These are phyloP conservation scores for Wickerhamiella brachini DNA, from an alignment of 805 yeast genomes.

Conservation along the genomic window DNA sequence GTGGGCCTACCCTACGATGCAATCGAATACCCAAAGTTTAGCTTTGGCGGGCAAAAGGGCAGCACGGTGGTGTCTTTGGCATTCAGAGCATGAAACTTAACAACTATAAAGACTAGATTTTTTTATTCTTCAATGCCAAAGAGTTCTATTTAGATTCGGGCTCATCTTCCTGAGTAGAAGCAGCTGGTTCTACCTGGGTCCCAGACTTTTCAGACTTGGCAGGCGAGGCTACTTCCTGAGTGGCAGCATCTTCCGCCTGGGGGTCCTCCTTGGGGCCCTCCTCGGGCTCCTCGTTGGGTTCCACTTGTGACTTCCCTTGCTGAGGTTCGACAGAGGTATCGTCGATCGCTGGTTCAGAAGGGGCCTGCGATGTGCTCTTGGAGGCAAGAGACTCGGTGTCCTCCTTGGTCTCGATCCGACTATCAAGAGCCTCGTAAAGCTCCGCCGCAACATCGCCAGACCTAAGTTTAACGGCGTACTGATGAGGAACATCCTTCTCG, in stretches of 20 bases:
- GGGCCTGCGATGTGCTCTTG: neutral
- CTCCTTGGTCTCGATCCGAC: neutral
- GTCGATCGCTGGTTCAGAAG: neutral
- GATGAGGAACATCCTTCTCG: conserved; percentile 55
- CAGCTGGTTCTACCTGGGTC: neutral
- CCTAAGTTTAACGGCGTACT: conserved; percentile 67
- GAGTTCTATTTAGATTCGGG: neutral
- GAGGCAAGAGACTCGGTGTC: neutral
- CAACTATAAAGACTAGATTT: neutral
- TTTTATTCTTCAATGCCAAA: neutral
- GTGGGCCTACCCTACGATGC: conserved; percentile 45
- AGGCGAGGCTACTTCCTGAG: neutral
- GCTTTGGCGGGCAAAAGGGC: conserved; percentile 84
- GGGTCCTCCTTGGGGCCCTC: no score
- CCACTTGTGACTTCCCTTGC: no score
- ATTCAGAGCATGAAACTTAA: conserved; percentile 27
- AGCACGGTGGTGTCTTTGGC: conserved; percentile 80
- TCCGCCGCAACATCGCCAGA: conserved; percentile 45
- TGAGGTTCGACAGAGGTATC: no score
- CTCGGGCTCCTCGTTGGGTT: no score
- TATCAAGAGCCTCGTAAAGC: conserved; percentile 30
- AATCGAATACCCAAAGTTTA: conserved; percentile 65
- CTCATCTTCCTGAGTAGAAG: neutral
- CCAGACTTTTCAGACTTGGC: neutral
- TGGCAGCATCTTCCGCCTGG: neutral